A percentile compares a stretch with the other conserved stretches of the same genome.
phyloP scores from a whole-genome alignment of 805 yeast species.

The Kodamaea fukazawae region DNA sequence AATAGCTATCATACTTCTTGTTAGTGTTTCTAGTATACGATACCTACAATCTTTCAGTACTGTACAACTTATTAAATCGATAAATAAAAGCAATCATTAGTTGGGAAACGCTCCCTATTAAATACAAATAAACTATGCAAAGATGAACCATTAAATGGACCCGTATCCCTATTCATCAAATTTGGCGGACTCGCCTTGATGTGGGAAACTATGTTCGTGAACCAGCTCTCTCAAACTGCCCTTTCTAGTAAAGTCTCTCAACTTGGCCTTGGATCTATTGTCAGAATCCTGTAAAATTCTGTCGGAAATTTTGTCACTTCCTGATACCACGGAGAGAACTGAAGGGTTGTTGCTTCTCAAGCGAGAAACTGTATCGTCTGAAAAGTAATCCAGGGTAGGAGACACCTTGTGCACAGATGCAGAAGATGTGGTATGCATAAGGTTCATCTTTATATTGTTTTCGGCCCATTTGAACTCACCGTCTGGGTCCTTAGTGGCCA shows the following conservation, averaged over 20 bases:
- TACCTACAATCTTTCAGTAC: too few relatives aligned
- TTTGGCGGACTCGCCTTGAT: slow-evolving; percentile 23
- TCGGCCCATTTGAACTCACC: slow-evolving; percentile 34
- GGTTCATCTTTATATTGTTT: slow-evolving; percentile 4
- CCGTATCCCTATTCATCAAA: slow-evolving; percentile 1
- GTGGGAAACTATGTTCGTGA: slow-evolving; percentile 28
- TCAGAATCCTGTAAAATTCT: slow-evolving; percentile 7
- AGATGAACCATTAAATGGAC: too few relatives aligned
- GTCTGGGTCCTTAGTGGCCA: slow-evolving; percentile 23
- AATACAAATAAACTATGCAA: too few relatives aligned
- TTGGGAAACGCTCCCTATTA: background rate
- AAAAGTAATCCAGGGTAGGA: slow-evolving; percentile 6
- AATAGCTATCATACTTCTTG: too few relatives aligned
- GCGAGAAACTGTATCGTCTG: slow-evolving; percentile 2
- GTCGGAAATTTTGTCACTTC: too few relatives aligned
- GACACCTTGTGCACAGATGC: slow-evolving; percentile 1
- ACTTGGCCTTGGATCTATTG: slow-evolving; percentile 31
- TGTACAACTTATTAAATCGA: too few relatives aligned
- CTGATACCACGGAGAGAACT: too few relatives aligned
- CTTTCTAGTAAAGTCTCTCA: slow-evolving; percentile 47
- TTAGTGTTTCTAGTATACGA: too few relatives aligned
- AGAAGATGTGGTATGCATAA: slow-evolving; percentile 3
- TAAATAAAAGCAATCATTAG: background rate
- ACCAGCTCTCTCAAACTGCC: slow-evolving; percentile 43
- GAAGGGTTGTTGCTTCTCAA: background rate